Percentiles rank a stretch among this genome's conserved stretches.
Evolutionary conservation across 441 rosid species (phyloP).

Genomic region (Erodium chrysanthum): DNA sequence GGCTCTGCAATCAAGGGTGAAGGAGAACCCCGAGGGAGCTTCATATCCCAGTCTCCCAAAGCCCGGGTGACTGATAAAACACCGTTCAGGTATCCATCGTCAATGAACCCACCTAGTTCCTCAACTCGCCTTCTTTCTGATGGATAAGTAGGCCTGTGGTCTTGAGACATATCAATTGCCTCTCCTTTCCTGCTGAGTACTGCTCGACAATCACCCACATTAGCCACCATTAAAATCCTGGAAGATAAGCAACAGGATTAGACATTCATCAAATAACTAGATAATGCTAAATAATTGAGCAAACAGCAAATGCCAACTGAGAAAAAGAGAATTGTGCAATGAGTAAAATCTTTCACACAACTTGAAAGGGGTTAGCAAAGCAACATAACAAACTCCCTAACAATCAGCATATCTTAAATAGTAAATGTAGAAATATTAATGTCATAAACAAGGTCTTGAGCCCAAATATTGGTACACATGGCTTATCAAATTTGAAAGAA

Average conservation of each 20-base stretch:
- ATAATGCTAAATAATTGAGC: neutral
- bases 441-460: too few species aligned
- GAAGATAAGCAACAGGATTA: constrained; percentile 13
- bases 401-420: too few species aligned
- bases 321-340: neutral
- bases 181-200: constrained; percentile 60
- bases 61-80: constrained; percentile 72
- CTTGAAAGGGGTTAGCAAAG: too few species aligned
- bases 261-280: constrained; percentile 1
- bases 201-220: constrained; percentile 70
- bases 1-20: constrained; percentile 84
- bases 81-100: constrained; percentile 75
- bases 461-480: too few species aligned
- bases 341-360: too few species aligned
- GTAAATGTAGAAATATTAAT: too few species aligned
- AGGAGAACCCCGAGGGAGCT: constrained; percentile 45
- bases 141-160: constrained; percentile 58
- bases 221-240: constrained; percentile 71
- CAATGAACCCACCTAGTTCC: constrained; percentile 54
- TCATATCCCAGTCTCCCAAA: constrained; percentile 90
- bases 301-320: neutral
- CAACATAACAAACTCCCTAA: too few species aligned
- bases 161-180: constrained; percentile 61
- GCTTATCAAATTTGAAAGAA: too few species aligned
- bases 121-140: constrained; percentile 56